Evolutionary conservation across 371 early-diverging fungal species (phyloP).

Genomic region (Mucor sp.): DNA sequence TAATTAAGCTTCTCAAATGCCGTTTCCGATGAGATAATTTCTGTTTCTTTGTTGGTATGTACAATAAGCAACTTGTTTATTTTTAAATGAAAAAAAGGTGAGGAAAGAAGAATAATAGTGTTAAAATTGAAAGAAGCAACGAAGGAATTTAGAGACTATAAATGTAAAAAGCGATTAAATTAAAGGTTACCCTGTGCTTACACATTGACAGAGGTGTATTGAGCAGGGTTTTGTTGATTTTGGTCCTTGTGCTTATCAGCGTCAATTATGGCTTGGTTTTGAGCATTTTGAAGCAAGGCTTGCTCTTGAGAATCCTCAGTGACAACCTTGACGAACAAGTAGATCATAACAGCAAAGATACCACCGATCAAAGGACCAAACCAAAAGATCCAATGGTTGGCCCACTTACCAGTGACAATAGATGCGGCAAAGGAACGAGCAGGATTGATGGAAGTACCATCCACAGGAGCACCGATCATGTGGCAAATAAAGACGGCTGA

Average conservation of each 20-base stretch:
- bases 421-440: slow-evolving; percentile 64
- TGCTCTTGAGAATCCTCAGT: slow-evolving; percentile 16
- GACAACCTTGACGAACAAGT: slow-evolving; percentile 7
- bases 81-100: neutral
- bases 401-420: slow-evolving; percentile 51
- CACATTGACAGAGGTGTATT: too few relatives aligned
- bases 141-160: too few relatives aligned
- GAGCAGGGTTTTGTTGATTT: too few relatives aligned
- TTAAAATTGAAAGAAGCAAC: too few relatives aligned
- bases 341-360: slow-evolving; percentile 20
- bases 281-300: slow-evolving; percentile 6
- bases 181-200: too few relatives aligned
- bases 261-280: neutral
- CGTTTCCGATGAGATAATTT: neutral
- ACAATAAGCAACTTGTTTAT: neutral
- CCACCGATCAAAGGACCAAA: slow-evolving; percentile 38
- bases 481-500: slow-evolving; percentile 52
- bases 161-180: too few relatives aligned
- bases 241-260: neutral
- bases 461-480: slow-evolving; percentile 42
- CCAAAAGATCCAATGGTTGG: slow-evolving; percentile 63
- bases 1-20: too few relatives aligned
- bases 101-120: too few relatives aligned
- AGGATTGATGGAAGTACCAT: slow-evolving; percentile 62
- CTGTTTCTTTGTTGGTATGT: neutral